Percentiles rank a stretch among this genome's conserved stretches.
phyloP scores from a whole-genome alignment of 2,329 filamentous ascomycete genomes.

The Pseudogymnoascus sp. region DNA sequence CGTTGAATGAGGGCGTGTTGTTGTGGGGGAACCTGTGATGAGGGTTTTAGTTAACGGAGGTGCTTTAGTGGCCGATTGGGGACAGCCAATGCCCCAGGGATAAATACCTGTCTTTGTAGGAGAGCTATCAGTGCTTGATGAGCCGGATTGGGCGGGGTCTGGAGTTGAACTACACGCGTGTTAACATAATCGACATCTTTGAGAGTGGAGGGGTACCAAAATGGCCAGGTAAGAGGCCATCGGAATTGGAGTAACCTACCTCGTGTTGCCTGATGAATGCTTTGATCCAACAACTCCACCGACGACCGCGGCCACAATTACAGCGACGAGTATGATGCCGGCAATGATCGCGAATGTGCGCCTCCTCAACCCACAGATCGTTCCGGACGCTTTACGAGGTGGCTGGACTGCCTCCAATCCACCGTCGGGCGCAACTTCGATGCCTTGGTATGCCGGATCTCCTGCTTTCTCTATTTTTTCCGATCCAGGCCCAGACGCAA shows the following conservation, averaged over 20 bases:
- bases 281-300: neutral
- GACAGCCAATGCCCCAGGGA: neutral
- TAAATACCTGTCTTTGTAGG: conserved; percentile 2
- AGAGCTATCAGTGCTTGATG: neutral
- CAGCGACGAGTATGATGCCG: neutral
- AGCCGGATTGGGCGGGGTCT: neutral
- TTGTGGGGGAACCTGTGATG: neutral
- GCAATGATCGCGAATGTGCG: neutral
- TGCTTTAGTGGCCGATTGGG: neutral
- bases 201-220: neutral
- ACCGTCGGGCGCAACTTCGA: neutral
- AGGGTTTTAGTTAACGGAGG: neutral
- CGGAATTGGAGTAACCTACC: neutral
- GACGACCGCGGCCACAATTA: conserved; percentile 1
- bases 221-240: neutral
- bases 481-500: neutral
- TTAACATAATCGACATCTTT: neutral
- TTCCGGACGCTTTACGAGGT: neutral
- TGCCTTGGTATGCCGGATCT: neutral
- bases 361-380: neutral
- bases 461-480: neutral
- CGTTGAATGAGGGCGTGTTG: neutral
- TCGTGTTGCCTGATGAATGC: neutral
- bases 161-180: neutral
- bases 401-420: neutral